Percentiles rank a stretch among this genome's conserved stretches.
phyloP scores from a whole-genome alignment of 805 yeast genomes.

The Lachancea sp. region DNA sequence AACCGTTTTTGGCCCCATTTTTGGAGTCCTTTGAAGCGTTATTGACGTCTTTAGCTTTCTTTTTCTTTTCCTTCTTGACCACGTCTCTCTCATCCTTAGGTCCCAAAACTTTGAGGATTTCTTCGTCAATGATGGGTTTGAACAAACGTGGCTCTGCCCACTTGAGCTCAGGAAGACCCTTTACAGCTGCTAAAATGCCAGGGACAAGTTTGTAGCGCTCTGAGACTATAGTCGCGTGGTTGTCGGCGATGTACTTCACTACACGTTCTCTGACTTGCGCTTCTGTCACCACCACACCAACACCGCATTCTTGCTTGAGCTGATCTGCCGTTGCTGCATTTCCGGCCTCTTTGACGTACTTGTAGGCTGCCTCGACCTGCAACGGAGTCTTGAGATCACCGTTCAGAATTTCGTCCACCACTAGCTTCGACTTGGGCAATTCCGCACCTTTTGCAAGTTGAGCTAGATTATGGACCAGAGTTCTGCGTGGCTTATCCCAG shows the following conservation, averaged over 20 bases:
- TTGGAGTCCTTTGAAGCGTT: slow-evolving; percentile 14
- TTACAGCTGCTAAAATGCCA: slow-evolving; percentile 66
- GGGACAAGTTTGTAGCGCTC: slow-evolving; percentile 80
- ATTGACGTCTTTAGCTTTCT: slow-evolving; percentile 31
- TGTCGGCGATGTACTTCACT: slow-evolving; percentile 48
- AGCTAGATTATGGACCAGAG: slow-evolving; percentile 73
- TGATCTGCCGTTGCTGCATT: slow-evolving; percentile 41
- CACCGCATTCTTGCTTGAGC: slow-evolving; percentile 67
- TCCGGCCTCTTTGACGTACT: slow-evolving; percentile 55
- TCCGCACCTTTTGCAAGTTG: slow-evolving; percentile 54
- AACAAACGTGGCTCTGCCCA: slow-evolving; percentile 89
- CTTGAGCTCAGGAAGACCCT: slow-evolving; percentile 65
- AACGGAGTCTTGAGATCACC: slow-evolving; percentile 59
- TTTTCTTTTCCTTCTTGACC: slow-evolving; percentile 68
- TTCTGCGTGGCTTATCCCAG: slow-evolving; percentile 53
- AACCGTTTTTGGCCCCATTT: slow-evolving; percentile 4
- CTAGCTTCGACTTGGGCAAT: slow-evolving; percentile 41
- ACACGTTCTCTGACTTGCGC: slow-evolving; percentile 59
- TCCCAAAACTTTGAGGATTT: slow-evolving; percentile 67
- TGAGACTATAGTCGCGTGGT: slow-evolving; percentile 53
- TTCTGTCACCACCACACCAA: slow-evolving; percentile 66
- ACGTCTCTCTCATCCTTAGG: slow-evolving; percentile 95
- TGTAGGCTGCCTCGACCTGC: slow-evolving; percentile 76
- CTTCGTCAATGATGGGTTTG: slow-evolving; percentile 80
- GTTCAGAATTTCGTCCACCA: slow-evolving; percentile 56